Evolutionary conservation across 108 stramenopile genomes (phyloP).

Genomic region (Hondaea fermentalgiana): DNA sequence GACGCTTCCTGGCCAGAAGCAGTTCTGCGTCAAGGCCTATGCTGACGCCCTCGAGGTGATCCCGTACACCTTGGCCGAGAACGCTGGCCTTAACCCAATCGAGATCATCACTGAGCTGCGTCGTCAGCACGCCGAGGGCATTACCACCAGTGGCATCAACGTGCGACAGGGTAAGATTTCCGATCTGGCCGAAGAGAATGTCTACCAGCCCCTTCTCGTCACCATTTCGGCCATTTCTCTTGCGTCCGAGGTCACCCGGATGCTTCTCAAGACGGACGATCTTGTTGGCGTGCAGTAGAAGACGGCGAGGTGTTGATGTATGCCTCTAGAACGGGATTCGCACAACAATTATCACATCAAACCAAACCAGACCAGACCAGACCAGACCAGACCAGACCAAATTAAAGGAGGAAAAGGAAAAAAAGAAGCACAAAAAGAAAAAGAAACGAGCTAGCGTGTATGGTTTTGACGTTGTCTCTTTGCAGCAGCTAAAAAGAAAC

Average conservation of each 20-base stretch:
- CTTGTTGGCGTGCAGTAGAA: conserved; percentile 45
- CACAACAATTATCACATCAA: too few species aligned
- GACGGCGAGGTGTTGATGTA: too few species aligned
- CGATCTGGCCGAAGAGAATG: conserved; percentile 85
- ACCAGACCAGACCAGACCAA: too few species aligned
- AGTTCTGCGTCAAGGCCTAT: conserved; percentile 91
- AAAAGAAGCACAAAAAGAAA: too few species aligned
- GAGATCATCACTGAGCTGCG: conserved; percentile 88
- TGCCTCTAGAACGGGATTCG: too few species aligned
- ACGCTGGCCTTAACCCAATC: conserved; percentile 97
- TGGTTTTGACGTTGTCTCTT: too few species aligned
- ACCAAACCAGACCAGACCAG: too few species aligned
- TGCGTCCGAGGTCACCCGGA: conserved; percentile 91
- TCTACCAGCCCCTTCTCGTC: conserved; percentile 91
- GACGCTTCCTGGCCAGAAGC: conserved; percentile 74
- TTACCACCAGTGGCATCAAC: conserved; percentile 81
- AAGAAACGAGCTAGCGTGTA: too few species aligned
- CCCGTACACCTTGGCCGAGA: conserved; percentile 98
- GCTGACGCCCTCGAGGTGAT: conserved; percentile 96
- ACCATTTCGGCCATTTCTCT: conserved; percentile 79
- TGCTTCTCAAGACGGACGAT: conserved; percentile 98
- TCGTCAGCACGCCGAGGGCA: conserved; percentile 73
- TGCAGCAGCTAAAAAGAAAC: too few species aligned
- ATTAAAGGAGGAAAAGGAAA: too few species aligned
- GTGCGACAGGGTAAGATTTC: conserved; percentile 60